Conservation (phyloP, 352 stramenopile genomes). For the Phytophthora aleatoria region DNA sequence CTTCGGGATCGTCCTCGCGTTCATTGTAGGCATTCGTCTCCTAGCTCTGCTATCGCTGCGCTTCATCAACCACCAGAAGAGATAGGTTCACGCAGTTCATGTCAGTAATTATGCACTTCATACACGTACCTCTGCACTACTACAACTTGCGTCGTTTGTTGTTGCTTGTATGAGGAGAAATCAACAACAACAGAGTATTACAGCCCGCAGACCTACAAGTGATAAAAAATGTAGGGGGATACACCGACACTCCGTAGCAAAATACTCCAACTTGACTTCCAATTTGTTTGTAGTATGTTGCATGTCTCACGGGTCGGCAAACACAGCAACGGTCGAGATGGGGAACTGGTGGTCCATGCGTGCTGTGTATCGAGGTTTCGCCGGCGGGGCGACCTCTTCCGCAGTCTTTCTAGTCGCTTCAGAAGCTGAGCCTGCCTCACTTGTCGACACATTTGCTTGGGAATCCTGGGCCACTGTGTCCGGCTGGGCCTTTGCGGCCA, state of each 20-base stretch:
- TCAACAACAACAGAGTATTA: too few species aligned
- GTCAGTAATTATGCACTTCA: constrained; percentile 1
- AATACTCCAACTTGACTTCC: not conserved
- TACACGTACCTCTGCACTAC: constrained; percentile 7
- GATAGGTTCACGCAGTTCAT: constrained; percentile 11
- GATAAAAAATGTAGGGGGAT: too few species aligned
- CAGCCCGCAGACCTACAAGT: too few species aligned
- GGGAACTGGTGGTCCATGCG: constrained; percentile 71
- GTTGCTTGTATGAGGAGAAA: not conserved
- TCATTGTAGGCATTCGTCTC: constrained; percentile 54
- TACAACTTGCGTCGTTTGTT: not conserved
- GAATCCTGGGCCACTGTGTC: constrained; percentile 1
- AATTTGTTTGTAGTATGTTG: not conserved
- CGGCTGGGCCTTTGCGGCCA: not conserved
- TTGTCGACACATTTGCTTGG: constrained; percentile 1
- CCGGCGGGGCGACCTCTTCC: not conserved
- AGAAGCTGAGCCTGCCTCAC: constrained; percentile 1
- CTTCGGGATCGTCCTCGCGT: constrained; percentile 47
- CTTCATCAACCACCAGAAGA: constrained; percentile 68
- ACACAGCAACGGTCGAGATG: constrained; percentile 75
- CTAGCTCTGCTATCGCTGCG: constrained; percentile 53
- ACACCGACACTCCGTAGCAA: not conserved
- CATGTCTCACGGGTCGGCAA: constrained; percentile 49
- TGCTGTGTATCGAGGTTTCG: constrained; percentile 54
- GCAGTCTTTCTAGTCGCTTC: constrained; percentile 8